A percentile compares a stretch with the other conserved stretches of the same genome.
These are phyloP conservation scores for Acer campestre DNA, from an alignment of 345 rosid genomes.

Conservation along the genomic window DNA sequence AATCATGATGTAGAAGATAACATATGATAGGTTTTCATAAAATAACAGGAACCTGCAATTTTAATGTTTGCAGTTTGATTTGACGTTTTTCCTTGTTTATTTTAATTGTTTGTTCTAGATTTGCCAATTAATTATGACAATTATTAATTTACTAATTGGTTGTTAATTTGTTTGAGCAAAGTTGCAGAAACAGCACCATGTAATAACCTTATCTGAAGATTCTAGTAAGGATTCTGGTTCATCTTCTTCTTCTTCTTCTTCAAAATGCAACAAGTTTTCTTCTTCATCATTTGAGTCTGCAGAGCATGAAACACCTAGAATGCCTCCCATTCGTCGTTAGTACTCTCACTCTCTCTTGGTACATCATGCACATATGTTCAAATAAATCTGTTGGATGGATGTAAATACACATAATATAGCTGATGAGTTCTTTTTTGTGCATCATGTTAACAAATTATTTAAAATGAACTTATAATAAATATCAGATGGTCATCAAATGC, in stretches of 20 bases:
- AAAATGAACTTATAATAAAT: too few species aligned
- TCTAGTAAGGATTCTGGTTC: conserved; percentile 59
- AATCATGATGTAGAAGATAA: neutral
- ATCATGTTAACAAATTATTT: too few species aligned
- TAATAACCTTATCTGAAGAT: conserved; percentile 33
- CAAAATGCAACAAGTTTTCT: conserved; percentile 44
- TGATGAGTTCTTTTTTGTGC: too few species aligned
- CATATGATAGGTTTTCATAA: neutral
- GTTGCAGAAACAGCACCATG: conserved; percentile 54
- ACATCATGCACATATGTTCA: too few species aligned
- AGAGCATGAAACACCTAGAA: conserved; percentile 62
- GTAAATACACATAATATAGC: too few species aligned
- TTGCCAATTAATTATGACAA: neutral
- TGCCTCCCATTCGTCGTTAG: conserved; percentile 86
- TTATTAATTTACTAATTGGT: neutral
- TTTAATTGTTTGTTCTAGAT: neutral
- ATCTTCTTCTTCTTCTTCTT: conserved; percentile 65
- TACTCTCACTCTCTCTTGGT: conserved; percentile 11
- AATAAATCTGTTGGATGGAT: neutral
- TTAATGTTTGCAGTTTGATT: conserved; percentile 17
- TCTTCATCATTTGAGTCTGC: conserved; percentile 46
- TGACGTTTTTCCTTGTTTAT: conserved; percentile 2
- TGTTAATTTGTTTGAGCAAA: conserved; percentile 21
- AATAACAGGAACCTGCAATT: neutral
- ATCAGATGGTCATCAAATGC: conserved; percentile 12